These are phyloP conservation scores for Vanilla planifolia DNA, from an alignment of 106 monocot species.

Conservation along the genomic window DNA sequence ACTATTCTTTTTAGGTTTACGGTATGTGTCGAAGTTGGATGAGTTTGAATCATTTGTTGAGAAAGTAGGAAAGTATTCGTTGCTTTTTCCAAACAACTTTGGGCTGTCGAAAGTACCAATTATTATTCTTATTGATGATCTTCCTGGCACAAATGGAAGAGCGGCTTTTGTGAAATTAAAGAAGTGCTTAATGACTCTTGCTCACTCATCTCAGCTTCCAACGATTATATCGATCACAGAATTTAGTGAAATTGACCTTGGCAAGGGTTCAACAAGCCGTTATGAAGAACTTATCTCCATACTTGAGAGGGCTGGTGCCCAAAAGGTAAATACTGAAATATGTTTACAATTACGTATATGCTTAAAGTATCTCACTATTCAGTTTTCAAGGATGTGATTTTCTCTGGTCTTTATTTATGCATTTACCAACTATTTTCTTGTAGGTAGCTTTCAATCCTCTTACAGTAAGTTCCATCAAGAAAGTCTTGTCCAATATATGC, in stretches of 20 bases:
- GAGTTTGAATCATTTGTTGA: constrained; percentile 84
- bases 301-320: constrained; percentile 71
- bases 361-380: not conserved
- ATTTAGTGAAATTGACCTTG: constrained; percentile 50
- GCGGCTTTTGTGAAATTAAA: constrained; percentile 60
- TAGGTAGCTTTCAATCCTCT: constrained; percentile 85
- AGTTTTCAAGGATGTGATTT: not conserved
- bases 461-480: constrained; percentile 86
- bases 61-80: constrained; percentile 65
- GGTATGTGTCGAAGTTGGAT: constrained; percentile 90
- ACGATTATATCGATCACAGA: constrained; percentile 82
- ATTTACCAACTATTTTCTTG: constrained; percentile 6
- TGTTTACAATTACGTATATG: not conserved
- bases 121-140: constrained; percentile 88
- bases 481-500: constrained; percentile 57
- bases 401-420: not conserved
- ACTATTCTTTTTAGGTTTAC: constrained; percentile 35
- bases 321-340: constrained; percentile 49
- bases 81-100: constrained; percentile 32
- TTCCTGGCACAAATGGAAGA: constrained; percentile 79
- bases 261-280: constrained; percentile 20
- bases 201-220: constrained; percentile 49
- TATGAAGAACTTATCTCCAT: constrained; percentile 63
- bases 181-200: constrained; percentile 62
- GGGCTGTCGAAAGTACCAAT: constrained; percentile 38